Conservation (phyloP, 1,284 basidiomycete species). For the Afroboletus lepidellus region DNA sequence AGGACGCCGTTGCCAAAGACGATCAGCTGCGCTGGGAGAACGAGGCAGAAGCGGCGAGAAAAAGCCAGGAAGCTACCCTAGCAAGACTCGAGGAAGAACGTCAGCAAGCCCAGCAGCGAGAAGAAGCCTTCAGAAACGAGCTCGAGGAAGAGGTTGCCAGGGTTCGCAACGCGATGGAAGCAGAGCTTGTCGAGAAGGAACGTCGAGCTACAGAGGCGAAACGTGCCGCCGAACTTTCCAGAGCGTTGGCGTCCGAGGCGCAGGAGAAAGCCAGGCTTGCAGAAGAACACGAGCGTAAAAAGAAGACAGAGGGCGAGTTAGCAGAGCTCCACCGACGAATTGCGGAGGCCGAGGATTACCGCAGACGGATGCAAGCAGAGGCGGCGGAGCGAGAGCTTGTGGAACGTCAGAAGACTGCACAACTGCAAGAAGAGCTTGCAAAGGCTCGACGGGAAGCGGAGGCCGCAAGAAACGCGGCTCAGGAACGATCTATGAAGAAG, state of each 20-base stretch:
- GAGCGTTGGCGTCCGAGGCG: slow-evolving; percentile 25
- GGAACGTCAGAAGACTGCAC: slow-evolving; percentile 29
- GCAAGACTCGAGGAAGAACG: slow-evolving; percentile 31
- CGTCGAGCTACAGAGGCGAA: slow-evolving; percentile 25
- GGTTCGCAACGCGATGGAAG: slow-evolving; percentile 26
- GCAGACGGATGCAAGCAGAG: slow-evolving; percentile 30
- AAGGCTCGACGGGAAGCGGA: slow-evolving; percentile 32
- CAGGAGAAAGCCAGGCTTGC: slow-evolving; percentile 32
- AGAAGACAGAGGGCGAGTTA: slow-evolving; percentile 27
- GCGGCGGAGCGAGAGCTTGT: slow-evolving; percentile 26
- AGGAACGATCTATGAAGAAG: slow-evolving; percentile 28
- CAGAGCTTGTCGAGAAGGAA: slow-evolving; percentile 26
- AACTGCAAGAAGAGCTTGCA: slow-evolving; percentile 34
- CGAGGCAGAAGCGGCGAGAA: slow-evolving; percentile 23
- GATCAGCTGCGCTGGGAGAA: slow-evolving; percentile 20
- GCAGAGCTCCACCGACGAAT: slow-evolving; percentile 28
- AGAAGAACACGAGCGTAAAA: slow-evolving; percentile 34
- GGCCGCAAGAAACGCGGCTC: slow-evolving; percentile 18
- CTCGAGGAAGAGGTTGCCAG: slow-evolving; percentile 29
- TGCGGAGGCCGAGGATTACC: slow-evolving; percentile 30
- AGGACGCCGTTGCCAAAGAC: slow-evolving; percentile 8
- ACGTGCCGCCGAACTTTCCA: slow-evolving; percentile 30
- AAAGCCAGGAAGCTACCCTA: slow-evolving; percentile 18
- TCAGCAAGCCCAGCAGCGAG: slow-evolving; percentile 24
- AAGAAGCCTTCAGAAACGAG: slow-evolving; percentile 23